phyloP scores from a whole-genome alignment of 257 asterid species.

The Capsicum rhomboideum region DNA sequence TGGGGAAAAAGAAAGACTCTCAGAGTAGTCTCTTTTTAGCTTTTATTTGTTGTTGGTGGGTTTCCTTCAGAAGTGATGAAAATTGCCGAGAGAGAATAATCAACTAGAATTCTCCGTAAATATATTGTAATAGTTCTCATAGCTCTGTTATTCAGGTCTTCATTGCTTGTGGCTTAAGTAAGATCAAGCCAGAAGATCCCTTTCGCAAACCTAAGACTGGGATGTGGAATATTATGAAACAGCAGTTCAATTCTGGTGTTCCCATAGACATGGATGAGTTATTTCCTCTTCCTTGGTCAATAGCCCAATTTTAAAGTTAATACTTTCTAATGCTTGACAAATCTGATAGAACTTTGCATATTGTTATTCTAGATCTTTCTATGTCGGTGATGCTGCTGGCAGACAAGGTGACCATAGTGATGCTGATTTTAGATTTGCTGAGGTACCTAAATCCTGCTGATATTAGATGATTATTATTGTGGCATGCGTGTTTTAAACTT shows the following conservation, averaged over 20 bases:
- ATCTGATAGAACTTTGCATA: constrained; percentile 1
- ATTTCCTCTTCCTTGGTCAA: constrained; percentile 13
- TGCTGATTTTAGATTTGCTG: constrained; percentile 82
- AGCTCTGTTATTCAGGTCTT: constrained; percentile 51
- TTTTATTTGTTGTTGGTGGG: not conserved
- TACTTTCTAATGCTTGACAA: not conserved
- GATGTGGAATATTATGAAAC: constrained; percentile 90
- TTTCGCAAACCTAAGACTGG: constrained; percentile 92
- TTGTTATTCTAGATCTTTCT: constrained; percentile 58
- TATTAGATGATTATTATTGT: not conserved
- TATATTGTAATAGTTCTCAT: not conserved
- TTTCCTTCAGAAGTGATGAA: not conserved
- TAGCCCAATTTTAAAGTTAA: not conserved
- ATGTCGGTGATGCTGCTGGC: constrained; percentile 99
- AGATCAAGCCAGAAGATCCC: constrained; percentile 47
- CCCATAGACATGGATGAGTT: constrained; percentile 69
- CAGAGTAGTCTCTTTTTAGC: not conserved
- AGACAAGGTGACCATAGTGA: constrained; percentile 79
- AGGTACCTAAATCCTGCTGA: constrained; percentile 30
- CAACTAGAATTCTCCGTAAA: not conserved
- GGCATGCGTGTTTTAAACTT: not conserved
- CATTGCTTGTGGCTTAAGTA: constrained; percentile 79
- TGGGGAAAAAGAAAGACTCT: not conserved
- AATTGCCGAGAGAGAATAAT: not conserved
- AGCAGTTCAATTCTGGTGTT: constrained; percentile 83